Evolutionary conservation across 495 filamentous ascomycete species (phyloP).

Genomic region (Podospora tetraspora): DNA sequence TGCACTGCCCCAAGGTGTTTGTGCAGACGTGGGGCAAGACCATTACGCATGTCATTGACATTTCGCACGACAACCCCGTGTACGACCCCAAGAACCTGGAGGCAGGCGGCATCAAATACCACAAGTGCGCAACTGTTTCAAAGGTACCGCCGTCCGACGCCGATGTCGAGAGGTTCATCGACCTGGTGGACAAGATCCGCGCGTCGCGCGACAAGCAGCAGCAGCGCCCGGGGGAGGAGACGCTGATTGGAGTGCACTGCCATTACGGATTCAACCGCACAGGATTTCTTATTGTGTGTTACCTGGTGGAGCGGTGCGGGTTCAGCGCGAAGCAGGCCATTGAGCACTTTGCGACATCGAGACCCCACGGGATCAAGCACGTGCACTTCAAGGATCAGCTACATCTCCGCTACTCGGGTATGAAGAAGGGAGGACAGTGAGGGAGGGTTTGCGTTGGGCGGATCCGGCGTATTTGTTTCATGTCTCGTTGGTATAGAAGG

Average conservation of each 20-base stretch:
- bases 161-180: constrained; percentile 73
- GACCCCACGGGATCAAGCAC: constrained; percentile 83
- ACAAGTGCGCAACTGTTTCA: constrained; percentile 85
- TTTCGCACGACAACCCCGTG: constrained; percentile 79
- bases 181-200: constrained; percentile 66
- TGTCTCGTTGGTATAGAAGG: background rate
- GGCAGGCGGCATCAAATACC: constrained; percentile 66
- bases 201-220: constrained; percentile 36
- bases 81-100: constrained; percentile 76
- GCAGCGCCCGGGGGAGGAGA: constrained; percentile 36
- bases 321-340: constrained; percentile 73
- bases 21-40: constrained; percentile 55
- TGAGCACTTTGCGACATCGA: constrained; percentile 64
- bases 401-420: constrained; percentile 63
- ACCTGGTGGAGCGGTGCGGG: constrained; percentile 74
- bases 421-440: constrained; percentile 16
- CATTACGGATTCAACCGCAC: constrained; percentile 95
- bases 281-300: constrained; percentile 86
- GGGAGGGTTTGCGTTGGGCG: background rate
- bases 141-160: constrained; percentile 80
- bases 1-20: constrained; percentile 72
- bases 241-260: constrained; percentile 77
- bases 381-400: constrained; percentile 83
- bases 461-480: background rate
- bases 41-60: constrained; percentile 77